Percentiles rank a stretch among this genome's conserved stretches.
phyloP scores from a whole-genome alignment of 495 filamentous ascomycete species.

The Neurospora sp. region DNA sequence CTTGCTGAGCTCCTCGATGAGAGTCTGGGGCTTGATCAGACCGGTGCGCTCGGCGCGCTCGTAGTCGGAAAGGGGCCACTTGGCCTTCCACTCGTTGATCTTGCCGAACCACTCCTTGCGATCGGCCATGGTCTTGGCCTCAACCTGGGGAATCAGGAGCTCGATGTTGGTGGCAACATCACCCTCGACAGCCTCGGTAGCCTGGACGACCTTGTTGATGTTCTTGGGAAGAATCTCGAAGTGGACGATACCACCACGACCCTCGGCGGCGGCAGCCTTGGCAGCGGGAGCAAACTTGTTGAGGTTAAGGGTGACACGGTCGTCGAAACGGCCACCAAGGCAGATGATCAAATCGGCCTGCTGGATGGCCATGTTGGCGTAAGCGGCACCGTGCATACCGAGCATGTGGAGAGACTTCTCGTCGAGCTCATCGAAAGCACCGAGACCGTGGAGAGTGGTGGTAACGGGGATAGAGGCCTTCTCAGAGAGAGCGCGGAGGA shows the following conservation, averaged over 20 bases:
- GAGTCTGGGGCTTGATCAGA: slow-evolving; percentile 78
- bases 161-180: slow-evolving; percentile 63
- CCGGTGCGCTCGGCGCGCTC: slow-evolving; percentile 58
- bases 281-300: slow-evolving; percentile 60
- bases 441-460: slow-evolving; percentile 68
- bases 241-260: slow-evolving; percentile 68
- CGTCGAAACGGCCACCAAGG: slow-evolving; percentile 67
- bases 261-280: slow-evolving; percentile 55
- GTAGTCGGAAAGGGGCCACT: slow-evolving; percentile 67
- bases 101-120: slow-evolving; percentile 80
- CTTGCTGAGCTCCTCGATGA: slow-evolving; percentile 74
- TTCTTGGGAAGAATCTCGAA: slow-evolving; percentile 81
- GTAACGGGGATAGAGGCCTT: slow-evolving; percentile 69
- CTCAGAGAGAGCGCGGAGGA: slow-evolving; percentile 59
- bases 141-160: slow-evolving; percentile 58
- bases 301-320: slow-evolving; percentile 59
- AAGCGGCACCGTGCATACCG: slow-evolving; percentile 73
- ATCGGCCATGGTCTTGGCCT: slow-evolving; percentile 43
- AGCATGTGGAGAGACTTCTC: slow-evolving; percentile 73
- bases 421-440: slow-evolving; percentile 68
- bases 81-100: slow-evolving; percentile 80
- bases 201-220: slow-evolving; percentile 80
- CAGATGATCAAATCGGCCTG: slow-evolving; percentile 70
- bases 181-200: slow-evolving; percentile 70
- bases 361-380: slow-evolving; percentile 73